Evolutionary conservation across 768 basidiomycete species (phyloP), one percentile per base, ranked within the genome.

Genomic region (Kwoniella mangroviensis): DNA sequence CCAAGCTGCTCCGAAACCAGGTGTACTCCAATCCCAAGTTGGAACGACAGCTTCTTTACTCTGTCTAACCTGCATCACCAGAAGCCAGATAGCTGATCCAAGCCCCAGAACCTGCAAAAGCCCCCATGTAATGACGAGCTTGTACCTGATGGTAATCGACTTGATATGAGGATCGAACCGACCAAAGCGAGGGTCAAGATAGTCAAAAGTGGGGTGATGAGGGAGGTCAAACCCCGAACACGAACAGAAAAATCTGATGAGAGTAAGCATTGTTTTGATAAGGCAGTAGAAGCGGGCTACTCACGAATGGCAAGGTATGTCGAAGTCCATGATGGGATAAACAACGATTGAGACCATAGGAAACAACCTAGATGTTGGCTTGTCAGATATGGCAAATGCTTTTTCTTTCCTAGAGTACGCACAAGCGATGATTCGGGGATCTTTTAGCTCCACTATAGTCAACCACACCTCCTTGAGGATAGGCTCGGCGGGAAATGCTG

Each of bases 281-380:
- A 10, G 26, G 34, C 49, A 45, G 45, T 13, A 12, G 45, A 19
- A 45, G 19, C 40, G 15, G 28, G 24, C 17, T 45, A 43, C 43
- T 43, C 53, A 53, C 52, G 64, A 34, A 49, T 26, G 17, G 65
- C 65, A 11, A 66, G 65, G 22, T 66, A 66, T 12, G 66, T 60
- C n/a, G 66, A 68, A 45, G 56, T 51, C 66, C 59, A 68, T 26
- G 66, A 68, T 34, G 66, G 66, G n/a, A 60, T 59, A n/a, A 68
- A 66, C 15, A 66, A 42, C n/a, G 65, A 66, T 42, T 66, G 54
- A 21, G 65, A 66, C 65, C 65, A 66, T 9, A 66, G 55, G 55
- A 68, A 61, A 58, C 57, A 68, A 43, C 42, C 42, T 59, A 22
- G 10, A 41, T 19, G 45, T 2, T 13, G 45, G 12, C 19, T 11